phyloP scores from a whole-genome alignment of 371 early-diverging fungal genomes.

The Zychaea mexicana region DNA sequence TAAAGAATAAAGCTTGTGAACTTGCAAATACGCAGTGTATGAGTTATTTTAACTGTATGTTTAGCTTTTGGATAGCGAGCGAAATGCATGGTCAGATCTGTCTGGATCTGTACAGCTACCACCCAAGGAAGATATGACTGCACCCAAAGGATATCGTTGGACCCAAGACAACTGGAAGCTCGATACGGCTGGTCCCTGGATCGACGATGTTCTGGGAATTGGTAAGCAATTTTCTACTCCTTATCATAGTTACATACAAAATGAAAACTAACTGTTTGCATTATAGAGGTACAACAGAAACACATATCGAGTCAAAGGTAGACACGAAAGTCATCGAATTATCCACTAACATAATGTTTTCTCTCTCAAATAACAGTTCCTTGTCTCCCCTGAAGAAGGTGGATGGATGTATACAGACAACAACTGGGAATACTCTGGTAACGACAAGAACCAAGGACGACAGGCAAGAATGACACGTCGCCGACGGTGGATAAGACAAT shows the following conservation, averaged over 20 bases:
- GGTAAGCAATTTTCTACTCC: conserved; percentile 28
- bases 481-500: conserved; percentile 26
- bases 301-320: no score
- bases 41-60: background rate
- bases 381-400: conserved; percentile 32
- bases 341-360: background rate
- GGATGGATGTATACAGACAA: conserved; percentile 41
- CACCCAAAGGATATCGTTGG: conserved; percentile 49
- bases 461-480: conserved; percentile 19
- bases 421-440: conserved; percentile 27
- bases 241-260: background rate
- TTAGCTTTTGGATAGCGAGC: conserved; percentile 22
- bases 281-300: background rate
- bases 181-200: conserved; percentile 48
- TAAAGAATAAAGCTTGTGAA: no score
- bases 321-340: no score
- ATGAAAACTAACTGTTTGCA: background rate
- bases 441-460: conserved; percentile 11
- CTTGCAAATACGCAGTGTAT: no score
- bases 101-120: conserved; percentile 29
- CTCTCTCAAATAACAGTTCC: background rate
- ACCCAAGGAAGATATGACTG: conserved; percentile 35
- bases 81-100: conserved; percentile 41
- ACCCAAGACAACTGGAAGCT: conserved; percentile 43
- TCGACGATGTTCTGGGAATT: conserved; percentile 37